phyloP scores from a whole-genome alignment of 176 grass and related monocot genomes.

The Triticum timopheevii region DNA sequence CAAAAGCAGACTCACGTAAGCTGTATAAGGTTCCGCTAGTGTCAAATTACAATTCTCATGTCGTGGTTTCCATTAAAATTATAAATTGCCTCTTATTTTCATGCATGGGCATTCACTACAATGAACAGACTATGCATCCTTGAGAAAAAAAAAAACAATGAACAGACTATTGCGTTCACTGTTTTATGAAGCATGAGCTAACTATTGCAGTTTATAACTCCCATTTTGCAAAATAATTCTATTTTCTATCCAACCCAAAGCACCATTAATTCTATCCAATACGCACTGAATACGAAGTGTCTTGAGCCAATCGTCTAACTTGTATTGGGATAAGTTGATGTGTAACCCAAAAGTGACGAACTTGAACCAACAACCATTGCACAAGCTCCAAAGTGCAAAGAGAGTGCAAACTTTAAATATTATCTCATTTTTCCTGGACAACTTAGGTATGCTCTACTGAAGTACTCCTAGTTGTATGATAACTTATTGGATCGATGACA shows the following conservation, averaged over 20 bases:
- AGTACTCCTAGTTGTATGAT: no score
- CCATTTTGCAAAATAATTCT: neutral
- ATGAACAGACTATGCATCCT: neutral
- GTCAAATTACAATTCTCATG: neutral
- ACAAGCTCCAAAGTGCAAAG: neutral
- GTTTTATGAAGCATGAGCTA: neutral
- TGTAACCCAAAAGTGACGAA: neutral
- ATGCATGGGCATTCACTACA: neutral
- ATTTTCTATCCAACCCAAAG: neutral
- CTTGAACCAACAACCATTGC: neutral
- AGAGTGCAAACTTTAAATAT: neutral
- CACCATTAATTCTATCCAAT: neutral
- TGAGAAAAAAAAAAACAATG: no score
- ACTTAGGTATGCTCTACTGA: neutral
- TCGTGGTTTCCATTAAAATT: neutral
- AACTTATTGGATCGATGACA: neutral
- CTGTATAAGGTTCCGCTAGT: neutral
- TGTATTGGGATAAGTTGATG: neutral
- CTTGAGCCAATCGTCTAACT: neutral
- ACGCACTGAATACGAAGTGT: neutral
- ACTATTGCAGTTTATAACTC: neutral
- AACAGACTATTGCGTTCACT: neutral
- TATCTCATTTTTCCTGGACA: neutral
- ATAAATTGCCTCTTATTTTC: neutral
- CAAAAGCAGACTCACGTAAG: neutral